Conservation (phyloP, 208 protist genomes). For the Phytomonas francai region DNA sequence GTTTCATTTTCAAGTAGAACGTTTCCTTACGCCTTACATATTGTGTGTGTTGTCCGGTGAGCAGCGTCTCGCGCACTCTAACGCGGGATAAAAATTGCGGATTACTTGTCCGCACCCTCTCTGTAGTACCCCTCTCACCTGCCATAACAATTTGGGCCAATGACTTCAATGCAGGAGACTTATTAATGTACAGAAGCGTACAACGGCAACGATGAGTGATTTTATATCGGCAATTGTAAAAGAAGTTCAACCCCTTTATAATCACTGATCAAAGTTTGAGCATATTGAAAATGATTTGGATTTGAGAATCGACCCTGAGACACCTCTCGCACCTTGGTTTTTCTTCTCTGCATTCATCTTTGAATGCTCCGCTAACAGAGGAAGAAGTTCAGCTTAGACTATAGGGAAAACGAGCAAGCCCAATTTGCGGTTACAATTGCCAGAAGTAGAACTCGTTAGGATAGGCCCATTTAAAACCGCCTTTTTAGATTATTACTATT, state of each 20-base stretch:
- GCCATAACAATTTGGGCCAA: not conserved
- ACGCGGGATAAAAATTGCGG: not conserved
- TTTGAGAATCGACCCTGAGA: not conserved
- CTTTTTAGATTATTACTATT: no score
- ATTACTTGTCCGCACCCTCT: not conserved
- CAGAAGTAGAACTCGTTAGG: not conserved
- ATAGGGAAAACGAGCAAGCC: not conserved
- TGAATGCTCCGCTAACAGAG: not conserved
- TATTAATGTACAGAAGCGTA: not conserved
- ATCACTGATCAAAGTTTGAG: not conserved
- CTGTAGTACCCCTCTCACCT: not conserved
- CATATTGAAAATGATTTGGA: not conserved
- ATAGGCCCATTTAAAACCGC: not conserved
- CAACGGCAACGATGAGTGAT: not conserved
- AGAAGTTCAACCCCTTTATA: not conserved
- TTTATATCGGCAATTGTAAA: not conserved
- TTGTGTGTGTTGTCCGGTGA: no score
- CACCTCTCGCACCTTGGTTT: not conserved
- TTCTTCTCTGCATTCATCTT: not conserved
- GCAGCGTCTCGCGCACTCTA: not conserved
- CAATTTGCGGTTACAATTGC: not conserved
- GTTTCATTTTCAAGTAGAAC: not conserved
- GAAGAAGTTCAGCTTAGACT: not conserved
- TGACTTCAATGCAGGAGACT: not conserved
- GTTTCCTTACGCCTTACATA: not conserved